These are phyloP conservation scores for Nematocida displodere DNA, from an alignment of 371 early-diverging fungal genomes.

Conservation along the genomic window DNA sequence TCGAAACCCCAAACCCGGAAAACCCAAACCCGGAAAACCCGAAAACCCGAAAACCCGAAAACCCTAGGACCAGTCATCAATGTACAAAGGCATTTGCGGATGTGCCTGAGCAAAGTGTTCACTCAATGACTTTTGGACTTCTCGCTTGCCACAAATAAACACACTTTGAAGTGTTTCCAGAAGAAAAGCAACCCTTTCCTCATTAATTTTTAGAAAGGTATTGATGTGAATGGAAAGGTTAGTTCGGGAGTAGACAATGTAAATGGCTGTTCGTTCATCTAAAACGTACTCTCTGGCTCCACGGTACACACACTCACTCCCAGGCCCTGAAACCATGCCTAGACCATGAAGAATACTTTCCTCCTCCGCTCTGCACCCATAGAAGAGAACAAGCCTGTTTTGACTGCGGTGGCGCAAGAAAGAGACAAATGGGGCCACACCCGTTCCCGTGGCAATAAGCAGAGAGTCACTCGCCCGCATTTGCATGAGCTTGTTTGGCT, in stretches of 20 bases:
- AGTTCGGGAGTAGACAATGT: constrained; percentile 28
- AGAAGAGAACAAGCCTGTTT: constrained; percentile 53
- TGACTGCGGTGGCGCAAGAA: constrained; percentile 54
- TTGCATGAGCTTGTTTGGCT: constrained; percentile 50
- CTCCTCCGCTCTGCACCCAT: constrained; percentile 60
- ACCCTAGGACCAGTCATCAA: constrained; percentile 44
- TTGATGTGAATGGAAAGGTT: not conserved
- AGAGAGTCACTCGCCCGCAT: constrained; percentile 19
- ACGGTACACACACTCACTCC: not conserved
- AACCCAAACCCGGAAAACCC: too few species aligned
- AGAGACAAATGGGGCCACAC: constrained; percentile 64
- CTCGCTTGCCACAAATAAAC: constrained; percentile 41
- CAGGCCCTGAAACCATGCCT: constrained; percentile 8
- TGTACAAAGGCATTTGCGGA: not conserved
- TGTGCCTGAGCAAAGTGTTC: constrained; percentile 9
- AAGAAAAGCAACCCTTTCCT: not conserved
- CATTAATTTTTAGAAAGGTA: constrained; percentile 6
- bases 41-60: too few species aligned
- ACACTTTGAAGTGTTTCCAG: not conserved
- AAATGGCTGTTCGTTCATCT: not conserved
- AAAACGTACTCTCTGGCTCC: not conserved
- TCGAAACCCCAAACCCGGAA: too few species aligned
- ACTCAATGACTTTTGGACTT: not conserved
- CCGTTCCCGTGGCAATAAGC: constrained; percentile 63
- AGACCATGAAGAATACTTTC: constrained; percentile 55